Evolutionary conservation across 805 yeast genomes (phyloP).

Genomic region (Ogataea ramenticola): DNA sequence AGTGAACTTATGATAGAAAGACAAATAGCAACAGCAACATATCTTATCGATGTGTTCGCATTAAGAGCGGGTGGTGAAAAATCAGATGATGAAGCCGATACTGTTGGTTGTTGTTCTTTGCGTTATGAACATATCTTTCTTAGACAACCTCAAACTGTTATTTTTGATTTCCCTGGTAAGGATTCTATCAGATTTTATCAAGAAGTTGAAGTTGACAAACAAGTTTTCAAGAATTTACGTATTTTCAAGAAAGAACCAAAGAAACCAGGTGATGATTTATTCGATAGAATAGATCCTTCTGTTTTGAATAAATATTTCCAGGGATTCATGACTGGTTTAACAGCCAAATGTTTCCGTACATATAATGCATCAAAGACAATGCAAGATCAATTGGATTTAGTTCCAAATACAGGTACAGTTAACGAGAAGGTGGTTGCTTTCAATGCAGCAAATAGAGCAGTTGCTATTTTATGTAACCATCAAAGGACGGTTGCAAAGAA

Average conservation of each 20-base stretch:
- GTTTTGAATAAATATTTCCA: constrained; percentile 81
- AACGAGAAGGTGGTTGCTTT: constrained; percentile 81
- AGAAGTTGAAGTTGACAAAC: constrained; percentile 87
- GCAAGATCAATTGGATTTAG: constrained; percentile 88
- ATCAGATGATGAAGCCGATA: constrained; percentile 95
- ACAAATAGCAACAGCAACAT: constrained; percentile 91
- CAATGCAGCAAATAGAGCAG: constrained; percentile 93
- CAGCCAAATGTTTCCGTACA: constrained; percentile 97
- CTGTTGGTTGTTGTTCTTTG: constrained; percentile 95
- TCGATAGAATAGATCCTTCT: constrained; percentile 83
- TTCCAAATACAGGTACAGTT: constrained; percentile 80
- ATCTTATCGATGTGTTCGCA: constrained; percentile 86
- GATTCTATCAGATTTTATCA: constrained; percentile 90
- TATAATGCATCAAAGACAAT: constrained; percentile 93
- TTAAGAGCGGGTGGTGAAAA: constrained; percentile 98
- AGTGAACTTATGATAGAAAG: constrained; percentile 76
- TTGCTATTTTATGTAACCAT: constrained; percentile 94
- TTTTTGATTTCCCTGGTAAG: constrained; percentile 91
- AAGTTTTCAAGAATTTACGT: constrained; percentile 81
- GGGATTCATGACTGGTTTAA: constrained; percentile 83
- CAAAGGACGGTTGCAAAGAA: constrained; percentile 86
- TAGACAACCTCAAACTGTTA: constrained; percentile 77
- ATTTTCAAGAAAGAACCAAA: constrained; percentile 88
- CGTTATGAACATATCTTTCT: constrained; percentile 84
- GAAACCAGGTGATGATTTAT: constrained; percentile 84